Evolutionary conservation across 306 rosid genomes (phyloP).

Genomic region (Glycine soja): DNA sequence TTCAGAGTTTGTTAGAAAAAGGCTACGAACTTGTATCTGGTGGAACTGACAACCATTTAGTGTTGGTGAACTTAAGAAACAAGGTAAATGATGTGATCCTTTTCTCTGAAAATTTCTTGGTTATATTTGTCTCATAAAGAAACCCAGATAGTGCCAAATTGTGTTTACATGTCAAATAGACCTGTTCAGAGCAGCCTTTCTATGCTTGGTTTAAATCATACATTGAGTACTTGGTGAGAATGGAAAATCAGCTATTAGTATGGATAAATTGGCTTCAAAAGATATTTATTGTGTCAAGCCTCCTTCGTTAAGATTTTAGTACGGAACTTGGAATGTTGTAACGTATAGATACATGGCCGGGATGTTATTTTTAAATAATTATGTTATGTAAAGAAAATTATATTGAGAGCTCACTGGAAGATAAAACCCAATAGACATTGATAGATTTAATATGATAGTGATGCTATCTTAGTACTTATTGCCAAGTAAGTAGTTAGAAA

Average conservation of each 20-base stretch:
- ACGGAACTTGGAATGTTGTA: constrained; percentile 23
- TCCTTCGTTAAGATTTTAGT: constrained; percentile 8
- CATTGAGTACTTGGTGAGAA: constrained; percentile 10
- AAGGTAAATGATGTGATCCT: constrained; percentile 62
- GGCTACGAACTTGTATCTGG: constrained; percentile 96
- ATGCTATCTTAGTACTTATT: constrained; percentile 1
- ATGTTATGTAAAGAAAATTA: neutral
- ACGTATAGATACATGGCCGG: neutral
- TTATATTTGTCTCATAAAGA: constrained; percentile 15
- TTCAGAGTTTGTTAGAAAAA: constrained; percentile 83
- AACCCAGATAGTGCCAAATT: constrained; percentile 23
- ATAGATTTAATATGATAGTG: neutral
- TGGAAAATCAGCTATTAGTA: constrained; percentile 14
- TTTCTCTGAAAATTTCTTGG: constrained; percentile 41
- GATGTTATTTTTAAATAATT: neutral
- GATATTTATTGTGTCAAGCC: neutral
- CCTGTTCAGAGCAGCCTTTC: constrained; percentile 34
- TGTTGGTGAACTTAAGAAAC: constrained; percentile 83
- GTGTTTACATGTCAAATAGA: constrained; percentile 27
- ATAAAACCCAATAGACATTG: neutral
- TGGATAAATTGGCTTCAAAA: constrained; percentile 20
- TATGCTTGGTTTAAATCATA: constrained; percentile 22
- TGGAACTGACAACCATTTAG: constrained; percentile 95
- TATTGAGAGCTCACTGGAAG: neutral
- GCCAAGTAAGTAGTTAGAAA: constrained; percentile 2